Evolutionary conservation across 257 asterid genomes (phyloP), one percentile per base, ranked within the genome.

Genomic region (Verbascum thapsus): DNA sequence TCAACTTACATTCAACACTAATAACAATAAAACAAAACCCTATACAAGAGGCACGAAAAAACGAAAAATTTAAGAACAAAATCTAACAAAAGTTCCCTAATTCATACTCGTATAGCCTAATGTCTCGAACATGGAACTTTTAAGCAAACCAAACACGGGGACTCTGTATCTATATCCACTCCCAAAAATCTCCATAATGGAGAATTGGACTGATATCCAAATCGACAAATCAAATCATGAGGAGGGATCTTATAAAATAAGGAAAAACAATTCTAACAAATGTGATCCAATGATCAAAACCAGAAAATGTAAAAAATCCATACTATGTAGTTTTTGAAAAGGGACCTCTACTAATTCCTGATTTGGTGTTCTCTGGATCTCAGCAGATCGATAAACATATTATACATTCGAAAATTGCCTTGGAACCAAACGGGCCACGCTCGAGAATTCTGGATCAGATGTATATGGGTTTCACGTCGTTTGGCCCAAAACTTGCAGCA

Each of bases 381-480:
- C n/a, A n/a, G n/a, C n/a, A n/a, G n/a, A n/a, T n/a, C n/a, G n/a
- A n/a, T n/a, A n/a, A n/a, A n/a, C n/a, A n/a, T n/a, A n/a, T 39
- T 45, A 64, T 69, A 72, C 74, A 74, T 40, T 54, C 19, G 68
- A 53, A 41, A 72, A 62, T 17, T 63, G 39, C 68, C 64, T 53
- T 66, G 15, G 67, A 50, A 57, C 53, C 63, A 62, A 52, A n/a
- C n/a, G n/a, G n/a, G n/a, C n/a, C n/a, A n/a, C n/a, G n/a, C n/a
- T n/a, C n/a, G 30, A 66, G 54, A 53, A 44, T 41, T 49, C 12
- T 35, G 34, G 71, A 70, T 91, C 87, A 94, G 76, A 94, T 94
- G 88, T 94, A 94, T 58, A 94, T 85, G 15, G 98, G 89, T 70
- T 90, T 94, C 53, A 94, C 89, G 32, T 94, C 99, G 57, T 83